These are phyloP conservation scores for Aureobasidium mangrovei DNA, from an alignment of 2,329 filamentous ascomycete species.

Conservation along the genomic window DNA sequence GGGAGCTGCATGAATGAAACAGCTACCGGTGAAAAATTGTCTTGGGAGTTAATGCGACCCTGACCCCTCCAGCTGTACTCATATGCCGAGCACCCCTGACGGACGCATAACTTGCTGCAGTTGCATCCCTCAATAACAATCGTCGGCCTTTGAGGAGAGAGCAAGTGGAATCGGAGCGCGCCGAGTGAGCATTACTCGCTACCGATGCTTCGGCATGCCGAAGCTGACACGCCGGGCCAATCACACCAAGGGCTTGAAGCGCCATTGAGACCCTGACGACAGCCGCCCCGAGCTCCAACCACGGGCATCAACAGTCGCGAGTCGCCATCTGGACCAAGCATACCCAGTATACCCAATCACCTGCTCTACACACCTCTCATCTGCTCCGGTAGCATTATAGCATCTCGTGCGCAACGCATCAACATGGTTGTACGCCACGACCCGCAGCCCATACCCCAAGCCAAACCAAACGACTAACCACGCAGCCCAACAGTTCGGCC, in stretches of 20 bases:
- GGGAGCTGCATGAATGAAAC: background rate
- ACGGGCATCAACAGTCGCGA: too few relatives aligned
- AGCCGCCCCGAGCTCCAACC: too few relatives aligned
- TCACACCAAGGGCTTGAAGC: background rate
- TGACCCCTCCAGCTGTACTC: background rate
- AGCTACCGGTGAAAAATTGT: background rate
- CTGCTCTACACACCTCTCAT: background rate
- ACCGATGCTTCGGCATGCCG: background rate
- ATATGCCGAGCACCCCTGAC: background rate
- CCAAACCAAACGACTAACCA: conserved; percentile 33
- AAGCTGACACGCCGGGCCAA: background rate
- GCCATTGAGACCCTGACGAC: too few relatives aligned
- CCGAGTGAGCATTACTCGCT: background rate
- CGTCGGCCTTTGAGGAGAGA: background rate
- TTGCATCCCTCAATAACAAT: background rate
- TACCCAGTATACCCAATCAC: too few relatives aligned
- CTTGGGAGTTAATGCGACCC: background rate
- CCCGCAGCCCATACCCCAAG: background rate
- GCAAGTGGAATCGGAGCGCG: background rate
- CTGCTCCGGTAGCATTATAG: background rate
- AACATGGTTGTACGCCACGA: background rate
- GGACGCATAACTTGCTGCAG: background rate
- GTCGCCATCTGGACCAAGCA: too few relatives aligned
- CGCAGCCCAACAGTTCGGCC: conserved; percentile 64
- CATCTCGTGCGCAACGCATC: background rate